These are phyloP conservation scores for Chlorella sorokiniana DNA, from an alignment of 139 green algal genomes.

Conservation along the genomic window DNA sequence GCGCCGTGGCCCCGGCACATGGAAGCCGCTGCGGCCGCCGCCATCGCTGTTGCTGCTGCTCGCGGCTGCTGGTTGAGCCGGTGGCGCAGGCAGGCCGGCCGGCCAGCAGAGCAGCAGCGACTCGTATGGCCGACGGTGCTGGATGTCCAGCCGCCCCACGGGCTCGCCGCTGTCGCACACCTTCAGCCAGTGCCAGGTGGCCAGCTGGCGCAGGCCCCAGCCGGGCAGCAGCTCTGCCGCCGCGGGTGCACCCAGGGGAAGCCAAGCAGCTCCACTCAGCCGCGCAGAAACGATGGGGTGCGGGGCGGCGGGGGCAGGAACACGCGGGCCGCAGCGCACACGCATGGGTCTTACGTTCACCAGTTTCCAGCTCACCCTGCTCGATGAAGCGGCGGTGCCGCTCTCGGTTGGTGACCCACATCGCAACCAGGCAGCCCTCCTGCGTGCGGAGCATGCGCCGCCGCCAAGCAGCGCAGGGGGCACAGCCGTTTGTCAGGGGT, in stretches of 20 bases:
- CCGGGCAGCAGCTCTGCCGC: slow-evolving; percentile 74
- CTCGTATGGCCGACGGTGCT: slow-evolving; percentile 77
- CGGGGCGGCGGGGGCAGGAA: too few relatives aligned
- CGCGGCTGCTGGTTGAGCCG: not conserved
- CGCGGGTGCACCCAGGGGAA: too few relatives aligned
- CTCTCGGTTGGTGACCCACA: slow-evolving; percentile 87
- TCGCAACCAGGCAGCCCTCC: slow-evolving; percentile 61
- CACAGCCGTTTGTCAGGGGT: not conserved
- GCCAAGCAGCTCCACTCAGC: not conserved
- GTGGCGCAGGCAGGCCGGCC: not conserved
- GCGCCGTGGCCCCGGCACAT: not conserved
- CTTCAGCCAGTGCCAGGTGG: slow-evolving; percentile 84
- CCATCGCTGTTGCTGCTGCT: not conserved
- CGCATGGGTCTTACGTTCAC: too few relatives aligned
- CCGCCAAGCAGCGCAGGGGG: not conserved
- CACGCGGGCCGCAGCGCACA: too few relatives aligned
- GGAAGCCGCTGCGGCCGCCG: not conserved
- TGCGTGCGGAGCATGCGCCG: too few relatives aligned
- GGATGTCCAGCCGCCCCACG: slow-evolving; percentile 48
- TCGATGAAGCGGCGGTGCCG: slow-evolving; percentile 68
- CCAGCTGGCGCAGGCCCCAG: slow-evolving; percentile 67
- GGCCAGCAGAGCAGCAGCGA: slow-evolving; percentile 54
- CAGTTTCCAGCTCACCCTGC: not conserved
- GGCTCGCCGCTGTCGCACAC: slow-evolving; percentile 47
- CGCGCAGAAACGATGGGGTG: not conserved